Evolutionary conservation across 306 rosid genomes (phyloP).

Genomic region (Trifolium fragiferum): DNA sequence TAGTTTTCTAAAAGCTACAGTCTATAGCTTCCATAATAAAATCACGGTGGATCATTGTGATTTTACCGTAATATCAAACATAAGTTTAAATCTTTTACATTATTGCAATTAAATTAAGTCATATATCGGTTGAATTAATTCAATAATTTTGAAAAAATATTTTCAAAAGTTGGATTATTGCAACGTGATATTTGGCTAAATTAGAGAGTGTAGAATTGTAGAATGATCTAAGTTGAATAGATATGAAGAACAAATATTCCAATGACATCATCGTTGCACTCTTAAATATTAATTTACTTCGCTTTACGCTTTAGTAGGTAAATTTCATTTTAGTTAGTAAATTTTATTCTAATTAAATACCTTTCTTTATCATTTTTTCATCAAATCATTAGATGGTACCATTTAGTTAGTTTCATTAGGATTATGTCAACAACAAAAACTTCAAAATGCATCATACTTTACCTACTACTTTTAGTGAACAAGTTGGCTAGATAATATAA

Average conservation of each 20-base stretch:
- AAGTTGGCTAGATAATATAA: conserved; percentile 49
- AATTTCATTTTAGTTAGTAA: neutral
- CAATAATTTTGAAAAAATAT: neutral
- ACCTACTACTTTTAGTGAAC: conserved; percentile 47
- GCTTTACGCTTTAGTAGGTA: neutral
- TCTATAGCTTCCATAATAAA: no score
- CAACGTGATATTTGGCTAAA: neutral
- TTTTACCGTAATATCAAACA: no score
- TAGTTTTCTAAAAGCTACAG: no score
- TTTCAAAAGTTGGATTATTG: neutral
- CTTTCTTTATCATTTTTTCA: neutral
- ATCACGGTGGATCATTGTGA: no score
- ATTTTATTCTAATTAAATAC: neutral
- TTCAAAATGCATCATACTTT: conserved; percentile 41
- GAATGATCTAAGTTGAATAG: no score
- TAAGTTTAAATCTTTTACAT: neutral
- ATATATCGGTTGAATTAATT: neutral
- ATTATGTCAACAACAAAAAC: conserved; percentile 38
- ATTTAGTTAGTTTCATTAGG: neutral
- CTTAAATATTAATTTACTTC: neutral
- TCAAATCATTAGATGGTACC: conserved; percentile 21
- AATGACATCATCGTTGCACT: no score
- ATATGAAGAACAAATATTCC: no score
- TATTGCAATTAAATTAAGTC: neutral
- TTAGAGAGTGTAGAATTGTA: neutral